These are phyloP conservation scores for Melampsora americana DNA, from an alignment of 1,284 basidiomycete genomes.

Conservation along the genomic window DNA sequence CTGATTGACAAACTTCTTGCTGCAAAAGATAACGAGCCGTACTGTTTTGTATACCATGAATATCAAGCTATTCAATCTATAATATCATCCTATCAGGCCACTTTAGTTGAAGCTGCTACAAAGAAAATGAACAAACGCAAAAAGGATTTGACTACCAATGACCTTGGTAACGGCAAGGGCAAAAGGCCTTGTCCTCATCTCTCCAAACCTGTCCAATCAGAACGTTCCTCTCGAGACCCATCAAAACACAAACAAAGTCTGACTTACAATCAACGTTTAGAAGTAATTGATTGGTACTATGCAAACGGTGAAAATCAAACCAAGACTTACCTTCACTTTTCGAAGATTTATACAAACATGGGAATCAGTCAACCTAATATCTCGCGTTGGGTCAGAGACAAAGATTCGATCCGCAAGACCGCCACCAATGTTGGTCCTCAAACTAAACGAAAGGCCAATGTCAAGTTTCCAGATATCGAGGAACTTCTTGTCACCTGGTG, in stretches of 20 bases:
- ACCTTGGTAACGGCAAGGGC: neutral
- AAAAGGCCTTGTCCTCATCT: neutral
- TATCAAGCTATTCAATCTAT: neutral
- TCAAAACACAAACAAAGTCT: no score
- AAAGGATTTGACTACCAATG: neutral
- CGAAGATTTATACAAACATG: neutral
- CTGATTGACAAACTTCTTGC: neutral
- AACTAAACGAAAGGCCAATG: no score
- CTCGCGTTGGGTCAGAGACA: conserved; percentile 24
- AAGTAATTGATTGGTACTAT: no score
- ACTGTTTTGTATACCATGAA: neutral
- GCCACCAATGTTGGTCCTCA: no score
- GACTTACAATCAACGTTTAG: conserved; percentile 6
- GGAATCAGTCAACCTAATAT: no score
- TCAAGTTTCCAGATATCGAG: no score
- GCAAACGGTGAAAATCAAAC: no score
- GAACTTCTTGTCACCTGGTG: no score
- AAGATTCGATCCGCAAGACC: conserved; percentile 24
- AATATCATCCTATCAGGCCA: neutral
- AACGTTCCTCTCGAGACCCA: neutral
- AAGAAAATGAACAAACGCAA: neutral
- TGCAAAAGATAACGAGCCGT: neutral
- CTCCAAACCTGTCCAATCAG: no score
- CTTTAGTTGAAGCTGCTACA: neutral
- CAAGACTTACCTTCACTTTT: conserved; percentile 17